Conservation (phyloP, 805 yeast species). For the Yarrowia sp. region DNA sequence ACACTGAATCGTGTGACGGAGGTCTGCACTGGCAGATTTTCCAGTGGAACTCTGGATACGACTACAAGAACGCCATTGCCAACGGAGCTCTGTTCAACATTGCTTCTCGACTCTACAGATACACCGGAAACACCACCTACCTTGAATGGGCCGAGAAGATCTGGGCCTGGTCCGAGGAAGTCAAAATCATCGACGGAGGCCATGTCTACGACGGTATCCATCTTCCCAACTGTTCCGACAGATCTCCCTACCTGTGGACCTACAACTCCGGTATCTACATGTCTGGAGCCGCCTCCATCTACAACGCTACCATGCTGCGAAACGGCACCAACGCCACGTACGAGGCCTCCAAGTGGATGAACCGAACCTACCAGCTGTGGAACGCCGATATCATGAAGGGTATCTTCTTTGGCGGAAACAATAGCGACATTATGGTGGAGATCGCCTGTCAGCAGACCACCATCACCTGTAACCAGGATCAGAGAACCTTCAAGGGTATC, state of each 20-base stretch:
- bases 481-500: constrained; percentile 88
- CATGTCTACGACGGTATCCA: constrained; percentile 44
- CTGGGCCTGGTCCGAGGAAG: constrained; percentile 74
- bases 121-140: constrained; percentile 69
- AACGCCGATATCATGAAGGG: constrained; percentile 38
- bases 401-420: constrained; percentile 26
- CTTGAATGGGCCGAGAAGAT: constrained; percentile 68
- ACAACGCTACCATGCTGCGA: constrained; percentile 53
- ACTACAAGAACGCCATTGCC: constrained; percentile 87
- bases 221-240: constrained; percentile 56
- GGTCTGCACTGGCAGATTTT: constrained; percentile 97
- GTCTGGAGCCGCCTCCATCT: constrained; percentile 77
- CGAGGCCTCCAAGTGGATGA: constrained; percentile 49
- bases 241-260: constrained; percentile 70
- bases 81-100: constrained; percentile 86
- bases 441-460: constrained; percentile 70
- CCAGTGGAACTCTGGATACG: constrained; percentile 90
- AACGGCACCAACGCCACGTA: constrained; percentile 42
- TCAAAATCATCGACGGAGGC: constrained; percentile 48
- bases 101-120: constrained; percentile 83
- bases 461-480: constrained; percentile 73
- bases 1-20: constrained; percentile 65
- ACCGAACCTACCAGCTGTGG: constrained; percentile 58
- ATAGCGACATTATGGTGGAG: constrained; percentile 61
- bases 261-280: constrained; percentile 80